Conservation (phyloP, 140 eudicot genomes). For the Erigeron philadelphicus region DNA sequence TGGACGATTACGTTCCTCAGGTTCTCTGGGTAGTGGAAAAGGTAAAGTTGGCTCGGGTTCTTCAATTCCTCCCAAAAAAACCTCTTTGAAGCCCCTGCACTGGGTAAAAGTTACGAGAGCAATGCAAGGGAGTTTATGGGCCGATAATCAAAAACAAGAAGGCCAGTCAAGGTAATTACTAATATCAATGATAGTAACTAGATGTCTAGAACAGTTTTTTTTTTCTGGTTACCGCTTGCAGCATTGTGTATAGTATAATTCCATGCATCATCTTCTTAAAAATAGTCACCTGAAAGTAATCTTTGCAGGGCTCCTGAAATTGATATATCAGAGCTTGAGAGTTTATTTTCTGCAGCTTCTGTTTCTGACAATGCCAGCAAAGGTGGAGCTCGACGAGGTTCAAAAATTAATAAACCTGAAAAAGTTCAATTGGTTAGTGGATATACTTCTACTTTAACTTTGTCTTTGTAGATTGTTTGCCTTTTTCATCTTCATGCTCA, state of each 20-base stretch:
- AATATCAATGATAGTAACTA: neutral
- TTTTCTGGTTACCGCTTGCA: neutral
- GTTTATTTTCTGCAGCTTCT: slow-evolving; percentile 77
- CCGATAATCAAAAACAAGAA: slow-evolving; percentile 76
- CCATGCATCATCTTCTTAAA: slow-evolving; percentile 17
- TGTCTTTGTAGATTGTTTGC: slow-evolving; percentile 19
- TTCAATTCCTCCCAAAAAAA: slow-evolving; percentile 70
- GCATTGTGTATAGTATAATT: neutral
- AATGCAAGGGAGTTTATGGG: slow-evolving; percentile 97
- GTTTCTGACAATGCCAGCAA: slow-evolving; percentile 61
- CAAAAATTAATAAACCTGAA: slow-evolving; percentile 82
- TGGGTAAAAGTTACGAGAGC: slow-evolving; percentile 97
- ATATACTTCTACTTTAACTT: slow-evolving; percentile 22
- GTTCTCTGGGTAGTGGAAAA: slow-evolving; percentile 47
- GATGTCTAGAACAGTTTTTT: neutral
- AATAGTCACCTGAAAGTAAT: slow-evolving; percentile 21
- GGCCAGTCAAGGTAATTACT: slow-evolving; percentile 62
- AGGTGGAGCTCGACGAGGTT: slow-evolving; percentile 60
- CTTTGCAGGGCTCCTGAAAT: slow-evolving; percentile 87
- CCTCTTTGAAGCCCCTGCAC: slow-evolving; percentile 82
- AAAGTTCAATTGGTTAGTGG: slow-evolving; percentile 87
- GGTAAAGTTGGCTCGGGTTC: slow-evolving; percentile 51
- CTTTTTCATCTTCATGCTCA: slow-evolving; percentile 14
- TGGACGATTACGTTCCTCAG: slow-evolving; percentile 52
- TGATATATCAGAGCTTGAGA: slow-evolving; percentile 92